phyloP scores from a whole-genome alignment of 495 filamentous ascomycete species.

The Pyrenopolyporus hunteri region DNA sequence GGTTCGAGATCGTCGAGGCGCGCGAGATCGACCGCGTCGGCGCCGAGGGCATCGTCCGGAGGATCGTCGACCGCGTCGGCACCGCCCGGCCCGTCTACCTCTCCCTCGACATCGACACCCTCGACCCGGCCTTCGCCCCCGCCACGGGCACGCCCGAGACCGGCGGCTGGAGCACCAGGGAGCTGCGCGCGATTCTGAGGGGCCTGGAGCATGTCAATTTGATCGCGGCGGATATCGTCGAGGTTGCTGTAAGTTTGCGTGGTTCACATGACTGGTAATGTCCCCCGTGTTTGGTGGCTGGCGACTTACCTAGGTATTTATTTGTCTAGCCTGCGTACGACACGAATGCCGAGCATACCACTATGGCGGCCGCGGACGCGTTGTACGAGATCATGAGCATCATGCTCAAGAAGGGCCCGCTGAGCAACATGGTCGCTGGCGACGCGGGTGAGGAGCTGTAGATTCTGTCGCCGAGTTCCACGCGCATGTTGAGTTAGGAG shows the following conservation, averaged over 20 bases:
- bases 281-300: not conserved
- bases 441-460: constrained; percentile 30
- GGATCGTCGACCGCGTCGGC: constrained; percentile 67
- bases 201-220: constrained; percentile 74
- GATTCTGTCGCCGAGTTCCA: not conserved
- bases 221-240: constrained; percentile 81
- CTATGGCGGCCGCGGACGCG: constrained; percentile 80
- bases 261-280: not conserved
- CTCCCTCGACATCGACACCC: constrained; percentile 77
- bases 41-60: constrained; percentile 66
- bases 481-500: not conserved
- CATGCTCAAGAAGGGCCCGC: constrained; percentile 69
- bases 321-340: constrained; percentile 75
- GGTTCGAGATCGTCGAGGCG: constrained; percentile 71
- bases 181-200: constrained; percentile 73
- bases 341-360: constrained; percentile 84
- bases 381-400: constrained; percentile 87
- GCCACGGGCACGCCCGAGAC: constrained; percentile 79
- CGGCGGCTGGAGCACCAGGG: constrained; percentile 77
- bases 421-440: constrained; percentile 40
- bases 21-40: constrained; percentile 76
- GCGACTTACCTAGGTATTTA: not conserved
- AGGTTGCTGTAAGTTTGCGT: constrained; percentile 67
- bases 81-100: constrained; percentile 71
- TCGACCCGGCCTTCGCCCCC: constrained; percentile 74